These are phyloP conservation scores for Geotrichum histeridarum DNA, from an alignment of 1,139 yeast genomes.

Conservation along the genomic window DNA sequence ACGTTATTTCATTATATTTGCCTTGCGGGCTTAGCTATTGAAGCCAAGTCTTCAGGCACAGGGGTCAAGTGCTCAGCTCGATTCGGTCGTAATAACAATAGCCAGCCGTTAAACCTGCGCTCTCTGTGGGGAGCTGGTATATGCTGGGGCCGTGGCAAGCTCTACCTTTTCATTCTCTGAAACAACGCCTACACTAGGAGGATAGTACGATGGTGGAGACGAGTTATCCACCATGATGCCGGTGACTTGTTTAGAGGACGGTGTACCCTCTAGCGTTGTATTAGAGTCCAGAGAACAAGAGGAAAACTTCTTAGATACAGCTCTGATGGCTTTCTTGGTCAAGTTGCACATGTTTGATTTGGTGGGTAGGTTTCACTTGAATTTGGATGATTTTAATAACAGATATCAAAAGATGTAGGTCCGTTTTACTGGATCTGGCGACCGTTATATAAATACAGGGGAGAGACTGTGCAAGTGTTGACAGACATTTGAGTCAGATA, in stretches of 20 bases:
- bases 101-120: not conserved
- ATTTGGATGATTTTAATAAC: no score
- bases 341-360: not conserved
- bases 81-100: no score
- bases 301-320: not conserved
- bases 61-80: no score
- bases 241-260: not conserved
- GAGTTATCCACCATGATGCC: not conserved
- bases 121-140: not conserved
- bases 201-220: not conserved
- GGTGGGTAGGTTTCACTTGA: no score
- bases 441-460: no score
- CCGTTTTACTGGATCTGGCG: no score
- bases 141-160: not conserved
- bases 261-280: not conserved
- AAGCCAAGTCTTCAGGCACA: no score
- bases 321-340: not conserved
- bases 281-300: not conserved
- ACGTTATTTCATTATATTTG: no score
- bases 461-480: no score
- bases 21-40: no score
- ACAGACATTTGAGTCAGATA: no score
- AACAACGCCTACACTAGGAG: not conserved
- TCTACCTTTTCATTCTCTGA: not conserved
- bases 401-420: no score